Conservation (phyloP, 371 early-diverging fungal genomes). For the Capillidium rhysosporum region DNA sequence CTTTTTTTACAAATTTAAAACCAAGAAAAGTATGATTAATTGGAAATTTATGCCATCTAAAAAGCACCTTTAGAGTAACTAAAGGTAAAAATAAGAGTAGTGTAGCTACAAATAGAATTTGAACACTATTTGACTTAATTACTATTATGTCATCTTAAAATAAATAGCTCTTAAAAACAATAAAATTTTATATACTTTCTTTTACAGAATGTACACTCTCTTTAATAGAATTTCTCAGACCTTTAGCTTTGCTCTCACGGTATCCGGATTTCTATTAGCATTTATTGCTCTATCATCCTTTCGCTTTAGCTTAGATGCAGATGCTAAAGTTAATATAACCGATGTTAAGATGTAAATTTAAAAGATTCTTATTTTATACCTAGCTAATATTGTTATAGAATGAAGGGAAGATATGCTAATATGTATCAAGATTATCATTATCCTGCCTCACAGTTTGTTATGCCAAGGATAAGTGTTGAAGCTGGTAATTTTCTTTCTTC, state of each 20-base stretch:
- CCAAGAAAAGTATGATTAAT: too few relatives aligned
- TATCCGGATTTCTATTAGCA: slow-evolving; percentile 1
- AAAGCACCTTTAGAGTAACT: too few relatives aligned
- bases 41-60: too few relatives aligned
- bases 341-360: not conserved
- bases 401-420: not conserved
- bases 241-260: not conserved
- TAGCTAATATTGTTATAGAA: not conserved
- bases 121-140: too few relatives aligned
- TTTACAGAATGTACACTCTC: not conserved
- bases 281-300: not conserved
- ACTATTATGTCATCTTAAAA: not conserved
- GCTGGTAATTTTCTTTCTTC: slow-evolving; percentile 1
- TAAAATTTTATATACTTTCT: too few relatives aligned
- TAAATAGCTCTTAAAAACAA: not conserved
- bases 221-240: not conserved
- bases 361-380: too few relatives aligned
- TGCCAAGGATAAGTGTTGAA: slow-evolving; percentile 3
- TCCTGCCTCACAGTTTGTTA: not conserved
- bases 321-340: not conserved
- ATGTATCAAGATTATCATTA: not conserved
- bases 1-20: too few relatives aligned
- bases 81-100: too few relatives aligned
- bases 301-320: not conserved
- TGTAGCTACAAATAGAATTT: too few relatives aligned